Percentiles rank a stretch among this genome's conserved stretches.
Evolutionary conservation across 441 rosid species (phyloP).

Genomic region (Eutrema salsugineum): DNA sequence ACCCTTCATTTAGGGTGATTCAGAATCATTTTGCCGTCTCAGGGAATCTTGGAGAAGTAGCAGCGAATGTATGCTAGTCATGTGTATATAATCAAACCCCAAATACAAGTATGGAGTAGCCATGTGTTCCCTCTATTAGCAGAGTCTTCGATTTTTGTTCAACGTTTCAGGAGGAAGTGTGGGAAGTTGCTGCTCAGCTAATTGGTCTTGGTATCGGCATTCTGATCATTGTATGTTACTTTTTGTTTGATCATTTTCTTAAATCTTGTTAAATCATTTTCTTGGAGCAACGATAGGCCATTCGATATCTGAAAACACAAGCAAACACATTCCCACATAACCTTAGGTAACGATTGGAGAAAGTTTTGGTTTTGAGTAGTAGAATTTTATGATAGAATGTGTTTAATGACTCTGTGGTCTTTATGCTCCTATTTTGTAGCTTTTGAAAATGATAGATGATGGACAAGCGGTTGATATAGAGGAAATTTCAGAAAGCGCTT

Average conservation of each 20-base stretch:
- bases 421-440: slow-evolving; percentile 33
- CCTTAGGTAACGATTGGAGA: slow-evolving; percentile 37
- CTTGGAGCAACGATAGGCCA: no score
- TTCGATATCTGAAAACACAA: no score
- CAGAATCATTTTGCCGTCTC: slow-evolving; percentile 88
- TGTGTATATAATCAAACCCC: background rate
- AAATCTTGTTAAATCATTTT: background rate
- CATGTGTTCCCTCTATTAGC: background rate
- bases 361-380: no score
- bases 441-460: slow-evolving; percentile 80
- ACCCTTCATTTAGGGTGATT: slow-evolving; percentile 93
- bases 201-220: slow-evolving; percentile 89
- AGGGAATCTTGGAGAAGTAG: slow-evolving; percentile 90
- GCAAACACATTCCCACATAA: no score
- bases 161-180: slow-evolving; percentile 87
- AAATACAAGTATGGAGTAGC: background rate
- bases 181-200: slow-evolving; percentile 98
- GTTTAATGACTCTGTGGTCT: background rate
- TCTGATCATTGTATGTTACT: slow-evolving; percentile 63
- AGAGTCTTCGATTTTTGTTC: slow-evolving; percentile 5
- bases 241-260: background rate
- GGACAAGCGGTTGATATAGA: slow-evolving; percentile 95
- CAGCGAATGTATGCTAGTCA: slow-evolving; percentile 75
- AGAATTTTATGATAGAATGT: no score
- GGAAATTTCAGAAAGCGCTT: slow-evolving; percentile 66